Conservation (phyloP, 495 filamentous ascomycete species). For the Trichoderma orchidacearum region DNA sequence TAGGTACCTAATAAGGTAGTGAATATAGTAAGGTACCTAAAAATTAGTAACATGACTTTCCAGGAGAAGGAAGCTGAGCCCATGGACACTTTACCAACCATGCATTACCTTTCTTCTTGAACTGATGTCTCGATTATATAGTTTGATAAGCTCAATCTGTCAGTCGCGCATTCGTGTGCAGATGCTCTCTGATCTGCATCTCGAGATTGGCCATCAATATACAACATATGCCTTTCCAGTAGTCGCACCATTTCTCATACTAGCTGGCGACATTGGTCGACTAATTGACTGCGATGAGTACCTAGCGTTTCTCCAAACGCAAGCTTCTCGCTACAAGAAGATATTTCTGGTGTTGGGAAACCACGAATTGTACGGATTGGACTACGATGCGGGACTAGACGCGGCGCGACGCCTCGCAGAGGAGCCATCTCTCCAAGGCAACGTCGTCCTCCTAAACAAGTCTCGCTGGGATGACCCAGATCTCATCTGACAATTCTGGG, state of each 20-base stretch:
- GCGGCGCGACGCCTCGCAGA: constrained; percentile 26
- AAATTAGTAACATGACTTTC: no score
- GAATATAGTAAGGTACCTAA: no score
- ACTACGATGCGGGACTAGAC: constrained; percentile 21
- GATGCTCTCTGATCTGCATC: constrained; percentile 53
- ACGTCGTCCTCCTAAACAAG: constrained; percentile 32
- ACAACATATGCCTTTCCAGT: constrained; percentile 29
- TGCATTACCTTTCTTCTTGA: no score
- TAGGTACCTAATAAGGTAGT: no score
- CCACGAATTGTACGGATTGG: constrained; percentile 42
- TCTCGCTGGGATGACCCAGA: background rate
- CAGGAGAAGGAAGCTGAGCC: no score
- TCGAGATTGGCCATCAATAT: constrained; percentile 41
- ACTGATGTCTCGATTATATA: no score
- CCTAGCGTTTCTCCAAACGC: constrained; percentile 31
- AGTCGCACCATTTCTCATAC: constrained; percentile 34
- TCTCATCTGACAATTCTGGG: constrained; percentile 33
- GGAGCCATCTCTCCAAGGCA: constrained; percentile 28
- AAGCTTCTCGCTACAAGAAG: constrained; percentile 26
- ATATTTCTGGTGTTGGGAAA: constrained; percentile 45
- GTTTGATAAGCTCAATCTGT: no score
- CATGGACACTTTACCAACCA: no score
- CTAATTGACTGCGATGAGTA: constrained; percentile 38
- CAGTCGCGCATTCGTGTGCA: no score
- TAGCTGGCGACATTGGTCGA: constrained; percentile 45